Percentiles rank a stretch among this genome's conserved stretches.
phyloP scores from a whole-genome alignment of 176 grass and related monocot species.

The Carex pumila region DNA sequence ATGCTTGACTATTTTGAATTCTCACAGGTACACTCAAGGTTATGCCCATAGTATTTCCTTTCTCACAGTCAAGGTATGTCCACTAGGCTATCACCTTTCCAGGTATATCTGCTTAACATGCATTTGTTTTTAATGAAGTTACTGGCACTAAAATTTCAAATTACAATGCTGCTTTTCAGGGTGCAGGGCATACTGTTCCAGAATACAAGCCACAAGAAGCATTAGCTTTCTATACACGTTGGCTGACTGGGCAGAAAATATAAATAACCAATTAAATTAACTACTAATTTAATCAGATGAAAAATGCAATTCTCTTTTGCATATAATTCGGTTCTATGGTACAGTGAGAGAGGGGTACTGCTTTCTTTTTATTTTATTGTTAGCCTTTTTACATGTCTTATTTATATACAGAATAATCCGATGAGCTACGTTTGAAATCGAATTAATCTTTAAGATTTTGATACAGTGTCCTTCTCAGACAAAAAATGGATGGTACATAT shows the following conservation, averaged over 20 bases:
- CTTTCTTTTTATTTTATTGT: background rate
- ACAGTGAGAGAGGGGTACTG: background rate
- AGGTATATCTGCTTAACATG: background rate
- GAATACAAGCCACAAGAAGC: slow-evolving; percentile 88
- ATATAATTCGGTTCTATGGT: slow-evolving; percentile 13
- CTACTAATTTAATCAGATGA: slow-evolving; percentile 3
- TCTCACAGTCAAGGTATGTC: slow-evolving; percentile 78
- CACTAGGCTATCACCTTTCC: background rate
- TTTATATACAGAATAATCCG: background rate
- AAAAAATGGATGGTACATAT: background rate
- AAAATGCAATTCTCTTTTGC: slow-evolving; percentile 6
- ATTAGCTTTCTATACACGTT: slow-evolving; percentile 70
- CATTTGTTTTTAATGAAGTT: background rate
- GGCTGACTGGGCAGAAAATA: slow-evolving; percentile 45
- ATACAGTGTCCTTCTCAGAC: background rate
- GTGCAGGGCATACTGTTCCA: slow-evolving; percentile 80
- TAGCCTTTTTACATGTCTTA: background rate
- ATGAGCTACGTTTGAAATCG: background rate
- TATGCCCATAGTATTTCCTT: slow-evolving; percentile 69
- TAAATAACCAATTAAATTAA: slow-evolving; percentile 20
- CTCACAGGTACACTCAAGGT: slow-evolving; percentile 70
- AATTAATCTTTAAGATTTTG: background rate
- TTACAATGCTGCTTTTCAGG: slow-evolving; percentile 33
- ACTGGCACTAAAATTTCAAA: background rate
- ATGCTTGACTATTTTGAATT: slow-evolving; percentile 11